Evolutionary conservation across 1,284 basidiomycete genomes (phyloP).

Genomic region (Marasmius oreades): DNA sequence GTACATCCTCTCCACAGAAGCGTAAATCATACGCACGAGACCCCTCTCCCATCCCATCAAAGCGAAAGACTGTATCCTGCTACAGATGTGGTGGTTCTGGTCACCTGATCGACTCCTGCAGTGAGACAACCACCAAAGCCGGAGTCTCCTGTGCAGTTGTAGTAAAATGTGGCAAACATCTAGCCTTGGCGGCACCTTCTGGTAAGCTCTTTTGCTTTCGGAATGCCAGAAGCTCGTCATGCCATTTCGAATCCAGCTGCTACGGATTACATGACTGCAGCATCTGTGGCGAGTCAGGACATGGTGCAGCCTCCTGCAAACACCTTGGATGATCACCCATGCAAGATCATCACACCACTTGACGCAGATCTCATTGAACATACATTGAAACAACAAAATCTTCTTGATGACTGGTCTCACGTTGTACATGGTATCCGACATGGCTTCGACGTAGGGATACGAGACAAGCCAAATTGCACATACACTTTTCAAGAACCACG

Average conservation of each 20-base stretch:
- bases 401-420: constrained; percentile 12
- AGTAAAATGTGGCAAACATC: no score
- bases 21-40: background rate
- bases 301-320: background rate
- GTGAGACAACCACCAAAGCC: background rate
- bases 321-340: background rate
- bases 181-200: no score
- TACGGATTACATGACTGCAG: background rate
- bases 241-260: background rate
- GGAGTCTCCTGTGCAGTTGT: background rate
- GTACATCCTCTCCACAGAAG: background rate
- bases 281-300: background rate
- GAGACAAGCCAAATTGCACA: constrained; percentile 7
- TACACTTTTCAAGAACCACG: constrained; percentile 26
- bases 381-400: background rate
- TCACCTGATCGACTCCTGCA: background rate
- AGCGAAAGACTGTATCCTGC: background rate
- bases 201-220: no score
- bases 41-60: background rate
- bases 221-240: background rate
- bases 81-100: background rate
- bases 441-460: constrained; percentile 30
- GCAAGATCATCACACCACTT: background rate
- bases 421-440: constrained; percentile 21
- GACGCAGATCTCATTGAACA: no score